phyloP scores from a whole-genome alignment of 805 yeast genomes.

The Metahyphopichia silvanorum region DNA sequence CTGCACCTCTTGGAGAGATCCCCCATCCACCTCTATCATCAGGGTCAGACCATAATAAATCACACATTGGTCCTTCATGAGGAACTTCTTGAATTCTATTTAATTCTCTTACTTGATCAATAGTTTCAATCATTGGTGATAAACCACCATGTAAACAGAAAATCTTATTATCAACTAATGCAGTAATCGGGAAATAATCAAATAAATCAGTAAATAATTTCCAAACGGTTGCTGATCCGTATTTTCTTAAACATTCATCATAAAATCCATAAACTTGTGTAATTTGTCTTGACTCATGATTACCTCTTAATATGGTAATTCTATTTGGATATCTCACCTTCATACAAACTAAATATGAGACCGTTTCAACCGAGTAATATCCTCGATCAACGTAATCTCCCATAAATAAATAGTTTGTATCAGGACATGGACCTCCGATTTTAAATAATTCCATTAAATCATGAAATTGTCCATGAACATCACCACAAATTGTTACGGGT shows the following conservation, averaged over 20 bases:
- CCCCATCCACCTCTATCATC: slow-evolving; percentile 99
- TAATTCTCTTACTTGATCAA: slow-evolving; percentile 87
- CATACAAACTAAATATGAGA: slow-evolving; percentile 83
- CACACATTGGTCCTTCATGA: slow-evolving; percentile 98
- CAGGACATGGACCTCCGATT: slow-evolving; percentile 68
- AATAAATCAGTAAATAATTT: slow-evolving; percentile 86
- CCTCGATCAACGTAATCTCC: slow-evolving; percentile 88
- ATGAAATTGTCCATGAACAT: slow-evolving; percentile 95
- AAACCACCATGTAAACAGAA: slow-evolving; percentile 94
- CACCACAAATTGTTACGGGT: slow-evolving; percentile 97
- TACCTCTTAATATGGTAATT: slow-evolving; percentile 90
- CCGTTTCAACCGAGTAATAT: slow-evolving; percentile 88
- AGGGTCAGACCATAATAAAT: slow-evolving; percentile 93
- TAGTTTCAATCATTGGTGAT: slow-evolving; percentile 90
- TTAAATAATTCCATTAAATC: slow-evolving; percentile 90
- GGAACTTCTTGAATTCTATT: slow-evolving; percentile 95
- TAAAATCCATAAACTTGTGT: slow-evolving; percentile 96
- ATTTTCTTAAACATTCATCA: slow-evolving; percentile 91
- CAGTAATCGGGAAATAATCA: slow-evolving; percentile 92
- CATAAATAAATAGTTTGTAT: slow-evolving; percentile 46
- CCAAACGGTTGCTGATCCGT: slow-evolving; percentile 93
- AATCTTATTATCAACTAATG: slow-evolving; percentile 84
- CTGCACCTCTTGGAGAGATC: slow-evolving; percentile 96
- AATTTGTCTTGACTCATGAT: slow-evolving; percentile 93
- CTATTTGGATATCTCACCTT: slow-evolving; percentile 88